Evolutionary conservation across 306 rosid species (phyloP).

Genomic region (Pterocarpus macrocarpus): DNA sequence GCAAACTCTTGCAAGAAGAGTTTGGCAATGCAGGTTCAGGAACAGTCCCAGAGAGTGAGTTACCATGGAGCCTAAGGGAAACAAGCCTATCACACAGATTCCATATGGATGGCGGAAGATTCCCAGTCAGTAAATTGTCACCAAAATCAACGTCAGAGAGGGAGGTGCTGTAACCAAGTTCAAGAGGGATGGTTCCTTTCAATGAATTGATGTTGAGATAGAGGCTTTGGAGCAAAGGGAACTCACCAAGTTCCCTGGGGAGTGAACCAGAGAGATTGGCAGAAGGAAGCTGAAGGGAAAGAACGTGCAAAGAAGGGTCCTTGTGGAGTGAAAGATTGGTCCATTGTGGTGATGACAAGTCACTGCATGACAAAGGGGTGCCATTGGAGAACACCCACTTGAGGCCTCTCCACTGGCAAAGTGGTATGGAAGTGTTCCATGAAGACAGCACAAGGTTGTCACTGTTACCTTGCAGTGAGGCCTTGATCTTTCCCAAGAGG

Average conservation of each 20-base stretch:
- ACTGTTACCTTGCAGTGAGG: constrained; percentile 75
- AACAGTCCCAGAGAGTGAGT: constrained; percentile 68
- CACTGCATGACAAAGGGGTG: constrained; percentile 67
- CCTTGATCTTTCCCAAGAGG: constrained; percentile 72
- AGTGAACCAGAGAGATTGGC: constrained; percentile 95
- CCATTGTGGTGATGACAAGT: constrained; percentile 84
- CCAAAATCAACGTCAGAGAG: constrained; percentile 84
- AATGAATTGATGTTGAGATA: constrained; percentile 80
- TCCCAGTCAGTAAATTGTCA: constrained; percentile 66
- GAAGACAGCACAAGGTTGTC: constrained; percentile 78
- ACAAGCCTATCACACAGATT: constrained; percentile 81
- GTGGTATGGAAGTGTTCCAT: constrained; percentile 81
- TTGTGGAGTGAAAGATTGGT: constrained; percentile 71
- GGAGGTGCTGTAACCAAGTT: constrained; percentile 83
- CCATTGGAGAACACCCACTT: constrained; percentile 85
- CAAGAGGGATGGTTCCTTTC: constrained; percentile 79
- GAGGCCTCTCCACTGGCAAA: constrained; percentile 98
- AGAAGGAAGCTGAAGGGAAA: constrained; percentile 89
- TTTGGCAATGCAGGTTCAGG: constrained; percentile 89
- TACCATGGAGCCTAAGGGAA: constrained; percentile 72
- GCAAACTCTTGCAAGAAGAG: constrained; percentile 72
- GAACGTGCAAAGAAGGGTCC: constrained; percentile 79
- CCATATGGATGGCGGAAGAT: constrained; percentile 85
- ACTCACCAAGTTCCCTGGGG: constrained; percentile 85
- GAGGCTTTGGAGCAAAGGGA: constrained; percentile 83